Conservation (phyloP, 805 yeast genomes). For the Allodekkera sacchari region DNA sequence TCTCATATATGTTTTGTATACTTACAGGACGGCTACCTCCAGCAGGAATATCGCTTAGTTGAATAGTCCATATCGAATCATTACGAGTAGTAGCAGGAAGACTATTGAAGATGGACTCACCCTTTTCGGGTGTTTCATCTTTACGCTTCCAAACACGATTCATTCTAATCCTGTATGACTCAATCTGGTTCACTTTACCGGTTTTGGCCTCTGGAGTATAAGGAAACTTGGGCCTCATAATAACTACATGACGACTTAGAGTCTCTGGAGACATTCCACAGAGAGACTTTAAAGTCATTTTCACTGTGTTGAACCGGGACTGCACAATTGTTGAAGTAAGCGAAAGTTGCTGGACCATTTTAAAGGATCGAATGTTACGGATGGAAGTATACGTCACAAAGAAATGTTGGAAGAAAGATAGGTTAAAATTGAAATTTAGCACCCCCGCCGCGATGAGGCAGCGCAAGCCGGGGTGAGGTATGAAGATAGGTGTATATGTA, state of each 20-base stretch:
- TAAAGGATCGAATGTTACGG: not conserved
- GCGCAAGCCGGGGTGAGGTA: no score
- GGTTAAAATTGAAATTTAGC: no score
- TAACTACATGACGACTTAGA: slow-evolving; percentile 39
- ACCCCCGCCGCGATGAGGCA: no score
- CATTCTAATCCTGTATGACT: slow-evolving; percentile 44
- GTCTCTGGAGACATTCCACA: slow-evolving; percentile 42
- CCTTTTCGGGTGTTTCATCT: slow-evolving; percentile 1
- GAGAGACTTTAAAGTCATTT: slow-evolving; percentile 41
- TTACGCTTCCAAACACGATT: slow-evolving; percentile 34
- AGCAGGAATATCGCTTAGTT: slow-evolving; percentile 63
- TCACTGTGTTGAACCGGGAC: slow-evolving; percentile 32
- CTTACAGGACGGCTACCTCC: slow-evolving; percentile 61
- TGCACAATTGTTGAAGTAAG: slow-evolving; percentile 38
- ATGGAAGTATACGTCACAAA: not conserved
- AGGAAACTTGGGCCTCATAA: slow-evolving; percentile 41
- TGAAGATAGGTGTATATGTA: no score
- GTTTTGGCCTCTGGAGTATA: slow-evolving; percentile 47
- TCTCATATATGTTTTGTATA: slow-evolving; percentile 61
- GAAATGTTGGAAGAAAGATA: no score
- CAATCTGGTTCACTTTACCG: slow-evolving; percentile 50
- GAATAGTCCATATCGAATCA: slow-evolving; percentile 49
- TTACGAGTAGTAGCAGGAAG: slow-evolving; percentile 8
- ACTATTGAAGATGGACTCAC: slow-evolving; percentile 11
- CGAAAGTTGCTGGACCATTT: slow-evolving; percentile 49